phyloP scores from a whole-genome alignment of 257 asterid genomes.

The Hygrophila difformis region DNA sequence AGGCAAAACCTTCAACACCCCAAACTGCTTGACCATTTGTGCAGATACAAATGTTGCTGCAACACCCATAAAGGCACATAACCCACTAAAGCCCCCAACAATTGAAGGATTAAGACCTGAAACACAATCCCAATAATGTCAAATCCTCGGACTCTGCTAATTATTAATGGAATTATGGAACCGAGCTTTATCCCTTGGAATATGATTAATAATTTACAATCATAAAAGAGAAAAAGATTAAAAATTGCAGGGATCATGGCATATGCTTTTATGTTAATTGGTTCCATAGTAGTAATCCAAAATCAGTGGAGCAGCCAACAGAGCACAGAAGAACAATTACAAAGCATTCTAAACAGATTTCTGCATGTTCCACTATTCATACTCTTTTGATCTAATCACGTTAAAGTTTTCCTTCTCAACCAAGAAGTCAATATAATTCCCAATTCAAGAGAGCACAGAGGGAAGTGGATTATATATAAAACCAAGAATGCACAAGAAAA shows the following conservation, averaged over 20 bases:
- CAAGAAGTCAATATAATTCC: no score
- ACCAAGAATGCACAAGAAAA: no score
- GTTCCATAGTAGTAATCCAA: slow-evolving; percentile 8
- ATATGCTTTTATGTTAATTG: not conserved
- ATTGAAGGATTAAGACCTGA: slow-evolving; percentile 88
- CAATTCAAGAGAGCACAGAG: no score
- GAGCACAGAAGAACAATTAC: not conserved
- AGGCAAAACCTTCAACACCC: slow-evolving; percentile 60
- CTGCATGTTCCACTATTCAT: no score
- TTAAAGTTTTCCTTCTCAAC: no score
- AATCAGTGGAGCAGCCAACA: not conserved
- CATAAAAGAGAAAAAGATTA: not conserved
- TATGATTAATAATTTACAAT: no score
- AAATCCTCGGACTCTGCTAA: no score
- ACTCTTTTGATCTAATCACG: no score
- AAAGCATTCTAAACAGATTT: no score
- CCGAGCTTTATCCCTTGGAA: no score
- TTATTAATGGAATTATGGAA: no score
- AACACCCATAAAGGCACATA: slow-evolving; percentile 89
- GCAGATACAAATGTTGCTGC: slow-evolving; percentile 88
- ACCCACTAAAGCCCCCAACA: slow-evolving; percentile 86
- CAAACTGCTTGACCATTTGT: slow-evolving; percentile 64
- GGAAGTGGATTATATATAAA: no score
- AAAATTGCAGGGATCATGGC: not conserved
- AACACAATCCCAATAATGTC: slow-evolving; percentile 19